Conservation (phyloP, 2,329 filamentous ascomycete genomes). For the Paecilomyces formosus region DNA sequence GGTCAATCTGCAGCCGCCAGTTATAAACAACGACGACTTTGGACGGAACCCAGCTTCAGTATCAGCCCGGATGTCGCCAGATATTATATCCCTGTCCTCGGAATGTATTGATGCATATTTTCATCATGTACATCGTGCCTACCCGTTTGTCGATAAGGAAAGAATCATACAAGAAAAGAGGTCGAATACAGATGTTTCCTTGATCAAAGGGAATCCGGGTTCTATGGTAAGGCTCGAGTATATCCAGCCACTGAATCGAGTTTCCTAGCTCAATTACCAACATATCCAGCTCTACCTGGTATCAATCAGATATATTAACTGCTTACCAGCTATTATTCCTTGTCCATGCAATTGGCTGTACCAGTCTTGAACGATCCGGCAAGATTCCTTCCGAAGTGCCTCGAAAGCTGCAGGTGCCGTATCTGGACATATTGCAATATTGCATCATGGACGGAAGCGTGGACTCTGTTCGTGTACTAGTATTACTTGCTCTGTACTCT, state of each 20-base stretch:
- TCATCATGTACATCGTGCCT: conserved; percentile 39
- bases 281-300: not conserved
- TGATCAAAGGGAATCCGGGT: not conserved
- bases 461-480: conserved; percentile 35
- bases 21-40: not conserved
- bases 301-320: not conserved
- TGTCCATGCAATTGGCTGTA: not conserved
- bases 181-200: not conserved
- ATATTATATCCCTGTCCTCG: not conserved
- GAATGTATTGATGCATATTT: conserved; percentile 34
- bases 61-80: not conserved
- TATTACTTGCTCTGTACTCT: conserved; percentile 38
- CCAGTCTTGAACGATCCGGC: not conserved
- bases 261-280: not conserved
- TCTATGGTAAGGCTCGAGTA: not conserved
- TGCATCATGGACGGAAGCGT: conserved; percentile 30
- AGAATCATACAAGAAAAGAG: conserved; percentile 19
- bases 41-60: not conserved
- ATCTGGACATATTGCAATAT: conserved; percentile 32
- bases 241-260: too few species aligned
- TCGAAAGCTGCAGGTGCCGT: conserved; percentile 1
- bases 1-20: not conserved
- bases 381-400: not conserved
- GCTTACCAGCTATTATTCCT: conserved; percentile 33
- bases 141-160: conserved; percentile 37